Base-by-base conservation (phyloP, 192 early-diverging fungal species). In the Umbelopsis vinacea region DNA sequence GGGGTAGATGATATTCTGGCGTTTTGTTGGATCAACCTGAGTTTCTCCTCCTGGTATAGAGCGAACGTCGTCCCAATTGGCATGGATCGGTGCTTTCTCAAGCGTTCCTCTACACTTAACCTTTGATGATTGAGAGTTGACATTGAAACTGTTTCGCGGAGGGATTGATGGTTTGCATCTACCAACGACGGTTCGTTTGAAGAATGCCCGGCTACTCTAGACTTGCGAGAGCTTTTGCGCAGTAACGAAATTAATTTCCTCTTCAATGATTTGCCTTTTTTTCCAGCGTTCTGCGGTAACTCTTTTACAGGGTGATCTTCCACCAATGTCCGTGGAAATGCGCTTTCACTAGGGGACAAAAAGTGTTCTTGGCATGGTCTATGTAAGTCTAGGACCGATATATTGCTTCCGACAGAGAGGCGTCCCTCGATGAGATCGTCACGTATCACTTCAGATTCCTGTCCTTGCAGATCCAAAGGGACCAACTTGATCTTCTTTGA, bases 111-210 rank as follows among this genome's bases (percentile, higher is more conserved):
- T 14, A 6, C n/a, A 63, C 35, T 63, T 9, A 63, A 29, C 7
- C 26, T 29, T 29, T 29, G 57, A 37, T 22, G 24, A 37, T 63
- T 38, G 14, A 63, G 23, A 19, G 33, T 35, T 63, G 57, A 63
- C 57, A 63, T 63, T 63, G 57, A 63, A 17, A 63, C 57, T 6
- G 57, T 63, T 19, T 26, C 57, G 35, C 57, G 57, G 2, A 63
- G 26, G 14, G 57, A 35, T 29, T 63, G 57, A 3, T 11, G 29
- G 12, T 63, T 63, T 38, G 33, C 8, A 5, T 29, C 17, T 11
- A 19, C 14, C 10, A 37, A 14, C 0, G 26, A 22, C 26, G 33
- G 29, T 29, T 37, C 57, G 33, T 29, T 19, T 17, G 17, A 35
- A 63, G 26, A n/a, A 29, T 37, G 15, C 3, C 15, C 19, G 0